Evolutionary conservation across 768 basidiomycete species (phyloP).

Genomic region (Suillus fuscotomentosus): DNA sequence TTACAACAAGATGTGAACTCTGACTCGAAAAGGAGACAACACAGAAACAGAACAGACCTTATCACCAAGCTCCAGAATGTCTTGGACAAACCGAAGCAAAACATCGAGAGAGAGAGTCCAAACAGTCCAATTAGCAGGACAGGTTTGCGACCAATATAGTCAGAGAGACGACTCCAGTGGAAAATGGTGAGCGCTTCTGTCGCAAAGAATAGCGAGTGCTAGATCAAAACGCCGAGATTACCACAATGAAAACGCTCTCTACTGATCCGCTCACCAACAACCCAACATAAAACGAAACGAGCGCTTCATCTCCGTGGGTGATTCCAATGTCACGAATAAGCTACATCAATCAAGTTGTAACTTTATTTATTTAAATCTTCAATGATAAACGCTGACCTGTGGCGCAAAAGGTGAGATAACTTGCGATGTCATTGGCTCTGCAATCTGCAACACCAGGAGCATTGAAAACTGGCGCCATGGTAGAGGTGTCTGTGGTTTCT

Average conservation of each 20-base stretch:
- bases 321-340: slow-evolving; percentile 32
- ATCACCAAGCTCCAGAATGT: slow-evolving; percentile 43
- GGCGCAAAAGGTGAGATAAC: slow-evolving; percentile 77
- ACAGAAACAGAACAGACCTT: slow-evolving; percentile 28
- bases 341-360: slow-evolving; percentile 7
- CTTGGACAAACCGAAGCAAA: slow-evolving; percentile 46
- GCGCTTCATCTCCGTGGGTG: slow-evolving; percentile 44
- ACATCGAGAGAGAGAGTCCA: slow-evolving; percentile 46
- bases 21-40: neutral
- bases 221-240: neutral
- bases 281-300: slow-evolving; percentile 48
- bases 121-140: slow-evolving; percentile 44
- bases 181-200: slow-evolving; percentile 47
- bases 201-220: slow-evolving; percentile 51
- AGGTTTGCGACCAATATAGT: slow-evolving; percentile 48
- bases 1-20: neutral
- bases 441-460: slow-evolving; percentile 65
- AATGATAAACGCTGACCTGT: slow-evolving; percentile 36
- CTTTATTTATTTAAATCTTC: neutral
- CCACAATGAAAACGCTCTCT: neutral
- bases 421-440: slow-evolving; percentile 71
- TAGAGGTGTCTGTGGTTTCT: slow-evolving; percentile 46
- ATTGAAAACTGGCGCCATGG: slow-evolving; percentile 71
- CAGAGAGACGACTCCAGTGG: slow-evolving; percentile 51
- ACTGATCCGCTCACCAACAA: slow-evolving; percentile 36